Evolutionary conservation across 768 basidiomycete genomes (phyloP).

Genomic region (Macrolepiota albuminosa): DNA sequence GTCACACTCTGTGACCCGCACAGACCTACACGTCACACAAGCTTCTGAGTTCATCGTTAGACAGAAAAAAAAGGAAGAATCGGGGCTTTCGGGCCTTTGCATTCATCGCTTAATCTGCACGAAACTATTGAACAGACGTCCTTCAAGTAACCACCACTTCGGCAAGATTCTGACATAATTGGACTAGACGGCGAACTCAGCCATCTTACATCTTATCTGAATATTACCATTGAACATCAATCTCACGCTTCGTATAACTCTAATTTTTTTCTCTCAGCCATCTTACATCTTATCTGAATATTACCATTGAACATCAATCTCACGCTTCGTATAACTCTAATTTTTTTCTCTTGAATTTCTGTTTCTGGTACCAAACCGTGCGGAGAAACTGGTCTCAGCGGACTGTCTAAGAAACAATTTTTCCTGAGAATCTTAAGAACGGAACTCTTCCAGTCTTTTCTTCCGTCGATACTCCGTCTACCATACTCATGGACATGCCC

Average conservation of each 20-base stretch:
- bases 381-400: background rate
- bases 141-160: background rate
- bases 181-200: background rate
- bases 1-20: constrained; percentile 13
- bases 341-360: background rate
- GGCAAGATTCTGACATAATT: background rate
- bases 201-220: background rate
- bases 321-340: background rate
- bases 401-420: background rate
- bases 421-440: background rate
- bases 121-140: background rate
- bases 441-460: background rate
- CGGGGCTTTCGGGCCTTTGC: background rate
- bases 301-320: background rate
- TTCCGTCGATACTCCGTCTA: too few species aligned
- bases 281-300: background rate
- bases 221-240: background rate
- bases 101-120: background rate
- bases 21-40: constrained; percentile 9
- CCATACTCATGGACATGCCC: background rate
- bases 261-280: background rate
- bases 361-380: background rate
- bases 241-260: background rate
- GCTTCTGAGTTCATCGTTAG: constrained; percentile 8
- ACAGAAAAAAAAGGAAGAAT: background rate